Percentiles rank a stretch among this genome's conserved stretches.
Evolutionary conservation across 2,329 filamentous ascomycete genomes (phyloP).

Genomic region (Venturia asperata): DNA sequence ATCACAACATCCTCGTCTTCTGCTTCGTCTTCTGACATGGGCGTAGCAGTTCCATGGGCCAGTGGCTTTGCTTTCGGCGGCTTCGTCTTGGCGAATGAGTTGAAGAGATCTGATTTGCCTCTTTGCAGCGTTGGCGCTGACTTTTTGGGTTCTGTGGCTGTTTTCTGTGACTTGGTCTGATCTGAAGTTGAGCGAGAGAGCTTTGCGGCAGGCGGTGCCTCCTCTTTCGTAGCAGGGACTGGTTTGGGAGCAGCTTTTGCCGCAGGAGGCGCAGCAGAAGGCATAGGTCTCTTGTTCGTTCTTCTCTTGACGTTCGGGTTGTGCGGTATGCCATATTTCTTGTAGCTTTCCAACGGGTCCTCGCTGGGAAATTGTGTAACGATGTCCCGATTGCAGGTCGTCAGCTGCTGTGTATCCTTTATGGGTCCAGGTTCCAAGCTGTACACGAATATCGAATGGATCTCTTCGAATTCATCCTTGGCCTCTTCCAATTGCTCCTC

Average conservation of each 20-base stretch:
- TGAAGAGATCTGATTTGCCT: slow-evolving; percentile 58
- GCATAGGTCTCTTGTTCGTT: neutral
- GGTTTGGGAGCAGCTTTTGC: slow-evolving; percentile 28
- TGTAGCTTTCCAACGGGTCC: slow-evolving; percentile 52
- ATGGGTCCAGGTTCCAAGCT: slow-evolving; percentile 67
- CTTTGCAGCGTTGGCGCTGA: neutral
- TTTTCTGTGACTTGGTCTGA: slow-evolving; percentile 2
- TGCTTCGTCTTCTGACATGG: slow-evolving; percentile 28
- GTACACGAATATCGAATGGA: slow-evolving; percentile 79
- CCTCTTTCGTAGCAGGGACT: slow-evolving; percentile 5
- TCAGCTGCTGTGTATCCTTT: slow-evolving; percentile 59
- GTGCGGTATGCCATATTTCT: slow-evolving; percentile 64
- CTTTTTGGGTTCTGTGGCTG: neutral
- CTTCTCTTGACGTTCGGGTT: slow-evolving; percentile 57
- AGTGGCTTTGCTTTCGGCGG: slow-evolving; percentile 42
- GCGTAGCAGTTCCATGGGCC: slow-evolving; percentile 30
- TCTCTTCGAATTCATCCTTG: slow-evolving; percentile 61
- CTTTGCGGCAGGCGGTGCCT: neutral
- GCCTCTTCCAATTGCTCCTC: slow-evolving; percentile 67
- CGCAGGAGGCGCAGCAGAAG: slow-evolving; percentile 24
- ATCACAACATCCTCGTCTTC: slow-evolving; percentile 32
- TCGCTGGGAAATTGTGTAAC: slow-evolving; percentile 49
- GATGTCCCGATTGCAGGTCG: slow-evolving; percentile 61
- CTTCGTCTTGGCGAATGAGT: slow-evolving; percentile 67
- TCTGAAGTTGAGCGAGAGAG: slow-evolving; percentile 5